These are phyloP conservation scores for Tolypocladium album DNA, from an alignment of 2,329 filamentous ascomycete genomes.

Conservation along the genomic window DNA sequence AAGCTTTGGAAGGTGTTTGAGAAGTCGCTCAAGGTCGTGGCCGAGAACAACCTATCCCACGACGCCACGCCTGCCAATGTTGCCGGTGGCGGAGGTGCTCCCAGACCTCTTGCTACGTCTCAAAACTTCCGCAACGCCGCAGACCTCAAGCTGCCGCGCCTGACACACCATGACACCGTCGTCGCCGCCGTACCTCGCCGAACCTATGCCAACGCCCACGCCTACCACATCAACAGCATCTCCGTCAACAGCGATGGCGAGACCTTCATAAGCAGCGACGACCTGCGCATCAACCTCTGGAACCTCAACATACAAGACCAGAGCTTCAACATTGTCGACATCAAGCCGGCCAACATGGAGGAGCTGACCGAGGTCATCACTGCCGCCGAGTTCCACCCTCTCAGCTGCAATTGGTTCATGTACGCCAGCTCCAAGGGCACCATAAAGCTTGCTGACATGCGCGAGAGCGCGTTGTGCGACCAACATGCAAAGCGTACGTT, in stretches of 20 bases:
- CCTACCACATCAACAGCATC: constrained; percentile 99
- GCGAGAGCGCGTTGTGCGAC: constrained; percentile 91
- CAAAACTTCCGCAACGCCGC: constrained; percentile 68
- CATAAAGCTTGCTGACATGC: constrained; percentile 98
- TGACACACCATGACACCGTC: constrained; percentile 97
- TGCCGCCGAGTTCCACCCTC: constrained; percentile 91
- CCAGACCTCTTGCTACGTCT: constrained; percentile 56
- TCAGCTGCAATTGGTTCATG: constrained; percentile 99
- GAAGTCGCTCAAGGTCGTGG: constrained; percentile 97
- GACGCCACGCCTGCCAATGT: constrained; percentile 73
- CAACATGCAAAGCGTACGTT: constrained; percentile 79
- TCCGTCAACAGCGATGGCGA: constrained; percentile 99
- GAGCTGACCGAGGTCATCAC: constrained; percentile 98
- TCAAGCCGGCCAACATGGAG: constrained; percentile 99
- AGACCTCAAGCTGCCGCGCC: constrained; percentile 84
- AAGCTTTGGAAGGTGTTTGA: constrained; percentile 99
- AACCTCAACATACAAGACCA: constrained; percentile 99
- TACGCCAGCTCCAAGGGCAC: constrained; percentile 98
- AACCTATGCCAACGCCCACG: constrained; percentile 96
- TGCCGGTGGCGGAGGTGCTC: constrained; percentile 66
- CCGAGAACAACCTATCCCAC: constrained; percentile 95
- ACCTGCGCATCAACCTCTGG: constrained; percentile 96
- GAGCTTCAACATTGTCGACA: constrained; percentile 99
- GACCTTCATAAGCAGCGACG: constrained; percentile 98
- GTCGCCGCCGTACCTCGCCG: constrained; percentile 91